These are phyloP conservation scores for Hippophae rhamnoides DNA, from an alignment of 306 rosid genomes.

Conservation along the genomic window DNA sequence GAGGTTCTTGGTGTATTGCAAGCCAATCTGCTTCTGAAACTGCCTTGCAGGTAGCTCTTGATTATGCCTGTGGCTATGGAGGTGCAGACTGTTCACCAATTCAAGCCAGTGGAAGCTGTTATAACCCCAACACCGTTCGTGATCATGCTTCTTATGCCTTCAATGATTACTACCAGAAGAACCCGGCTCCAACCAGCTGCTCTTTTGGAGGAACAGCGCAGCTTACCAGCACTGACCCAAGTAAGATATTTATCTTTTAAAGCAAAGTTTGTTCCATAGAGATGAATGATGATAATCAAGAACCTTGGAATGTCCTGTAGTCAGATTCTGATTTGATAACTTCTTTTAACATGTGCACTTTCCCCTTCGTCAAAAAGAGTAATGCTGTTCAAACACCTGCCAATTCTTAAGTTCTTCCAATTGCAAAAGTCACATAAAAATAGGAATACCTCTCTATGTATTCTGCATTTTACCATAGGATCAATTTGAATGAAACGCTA, in stretches of 20 bases:
- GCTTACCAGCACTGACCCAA: conserved; percentile 63
- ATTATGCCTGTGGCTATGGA: conserved; percentile 88
- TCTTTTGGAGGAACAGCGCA: conserved; percentile 73
- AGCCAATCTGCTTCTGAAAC: conserved; percentile 55
- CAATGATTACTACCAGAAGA: conserved; percentile 74
- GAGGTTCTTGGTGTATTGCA: conserved; percentile 81
- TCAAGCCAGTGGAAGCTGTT: conserved; percentile 66
- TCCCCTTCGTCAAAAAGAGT: neutral
- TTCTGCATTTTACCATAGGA: neutral
- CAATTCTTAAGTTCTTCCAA: conserved; percentile 3
- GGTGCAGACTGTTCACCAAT: conserved; percentile 71
- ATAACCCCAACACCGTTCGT: conserved; percentile 52
- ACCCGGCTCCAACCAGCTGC: conserved; percentile 76
- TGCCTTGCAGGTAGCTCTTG: conserved; percentile 78
- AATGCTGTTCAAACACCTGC: neutral
- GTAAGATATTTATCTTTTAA: conserved; percentile 39
- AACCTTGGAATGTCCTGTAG: no score
- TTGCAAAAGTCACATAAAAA: neutral
- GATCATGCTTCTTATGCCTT: conserved; percentile 93
- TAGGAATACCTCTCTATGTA: no score
- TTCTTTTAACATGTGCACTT: neutral
- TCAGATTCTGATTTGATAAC: no score
- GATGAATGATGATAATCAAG: neutral
- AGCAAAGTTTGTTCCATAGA: conserved; percentile 3
- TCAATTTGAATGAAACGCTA: conserved; percentile 17